A percentile compares a stretch with the other conserved stretches of the same genome.
Evolutionary conservation across 352 stramenopile species (phyloP).

Genomic region (Phytophthora vignae): DNA sequence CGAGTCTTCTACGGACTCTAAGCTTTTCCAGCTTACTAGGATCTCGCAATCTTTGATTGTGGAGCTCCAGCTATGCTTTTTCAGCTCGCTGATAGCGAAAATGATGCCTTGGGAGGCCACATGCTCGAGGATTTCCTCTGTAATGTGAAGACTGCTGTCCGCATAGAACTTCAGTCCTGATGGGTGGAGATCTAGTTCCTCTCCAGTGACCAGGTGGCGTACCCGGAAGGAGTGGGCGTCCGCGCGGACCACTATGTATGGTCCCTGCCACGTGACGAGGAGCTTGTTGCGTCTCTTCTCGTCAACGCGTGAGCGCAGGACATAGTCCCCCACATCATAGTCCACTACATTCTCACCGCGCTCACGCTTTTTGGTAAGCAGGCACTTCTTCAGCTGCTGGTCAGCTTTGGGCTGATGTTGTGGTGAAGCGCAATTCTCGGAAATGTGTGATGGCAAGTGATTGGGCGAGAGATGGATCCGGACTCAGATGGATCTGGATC

Average conservation of each 20-base stretch:
- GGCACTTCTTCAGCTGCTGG: conserved; percentile 1
- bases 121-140: conserved; percentile 9
- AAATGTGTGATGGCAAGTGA: too few species aligned
- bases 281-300: conserved; percentile 14
- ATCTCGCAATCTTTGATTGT: neutral
- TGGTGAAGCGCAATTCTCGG: too few species aligned
- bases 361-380: conserved; percentile 10
- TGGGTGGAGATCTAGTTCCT: conserved; percentile 9
- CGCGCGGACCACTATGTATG: conserved; percentile 9
- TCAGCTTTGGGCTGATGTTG: neutral
- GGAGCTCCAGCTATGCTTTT: neutral
- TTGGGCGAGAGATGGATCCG: too few species aligned
- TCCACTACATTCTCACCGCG: conserved; percentile 13
- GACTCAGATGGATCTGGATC: too few species aligned
- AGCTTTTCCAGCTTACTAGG: neutral
- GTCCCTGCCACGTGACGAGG: conserved; percentile 10
- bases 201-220: conserved; percentile 15
- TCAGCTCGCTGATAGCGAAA: neutral
- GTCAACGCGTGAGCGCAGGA: conserved; percentile 12
- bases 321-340: conserved; percentile 12
- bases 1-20: neutral
- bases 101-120: conserved; percentile 9
- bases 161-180: conserved; percentile 16
- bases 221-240: conserved; percentile 11
- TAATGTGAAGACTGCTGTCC: conserved; percentile 9